A percentile compares a stretch with the other conserved stretches of the same genome.
Evolutionary conservation across 805 yeast species (phyloP).

Genomic region (Yarrowia sp.): DNA sequence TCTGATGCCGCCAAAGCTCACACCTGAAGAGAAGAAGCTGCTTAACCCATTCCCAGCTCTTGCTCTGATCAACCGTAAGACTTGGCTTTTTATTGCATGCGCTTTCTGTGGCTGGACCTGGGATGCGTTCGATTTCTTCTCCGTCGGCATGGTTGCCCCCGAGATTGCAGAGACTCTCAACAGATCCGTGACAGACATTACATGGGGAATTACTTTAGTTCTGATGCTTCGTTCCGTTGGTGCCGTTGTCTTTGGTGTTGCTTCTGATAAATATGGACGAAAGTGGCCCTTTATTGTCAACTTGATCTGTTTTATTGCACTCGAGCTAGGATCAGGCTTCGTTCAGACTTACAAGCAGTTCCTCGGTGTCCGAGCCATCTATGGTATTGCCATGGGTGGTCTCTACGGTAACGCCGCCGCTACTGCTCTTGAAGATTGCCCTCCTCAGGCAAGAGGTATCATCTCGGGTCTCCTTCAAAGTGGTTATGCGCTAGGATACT

Average conservation of each 20-base stretch:
- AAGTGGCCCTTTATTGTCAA: conserved; percentile 61
- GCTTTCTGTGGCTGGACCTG: conserved; percentile 67
- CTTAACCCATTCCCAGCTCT: conserved; percentile 65
- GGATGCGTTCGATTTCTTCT: conserved; percentile 71
- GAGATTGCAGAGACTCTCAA: conserved; percentile 50
- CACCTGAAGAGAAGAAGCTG: conserved; percentile 27
- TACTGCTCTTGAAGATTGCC: conserved; percentile 64
- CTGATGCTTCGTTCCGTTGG: conserved; percentile 71
- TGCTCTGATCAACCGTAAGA: conserved; percentile 44
- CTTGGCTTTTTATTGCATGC: conserved; percentile 59
- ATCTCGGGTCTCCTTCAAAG: conserved; percentile 71
- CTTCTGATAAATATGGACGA: conserved; percentile 61
- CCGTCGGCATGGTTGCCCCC: conserved; percentile 54
- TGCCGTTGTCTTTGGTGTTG: conserved; percentile 60
- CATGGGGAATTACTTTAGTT: conserved; percentile 73
- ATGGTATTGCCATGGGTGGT: conserved; percentile 73
- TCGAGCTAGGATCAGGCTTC: conserved; percentile 67
- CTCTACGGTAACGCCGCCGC: conserved; percentile 63
- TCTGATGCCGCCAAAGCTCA: conserved; percentile 35
- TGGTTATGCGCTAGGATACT: conserved; percentile 72
- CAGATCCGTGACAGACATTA: conserved; percentile 47
- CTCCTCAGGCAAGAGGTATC: conserved; percentile 55
- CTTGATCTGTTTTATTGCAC: conserved; percentile 48
- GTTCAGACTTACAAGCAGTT: conserved; percentile 57
- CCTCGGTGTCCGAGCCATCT: conserved; percentile 58